These are phyloP conservation scores for Hymenotorrendiella dingleyae DNA, from an alignment of 2,329 filamentous ascomycete genomes.

Conservation along the genomic window DNA sequence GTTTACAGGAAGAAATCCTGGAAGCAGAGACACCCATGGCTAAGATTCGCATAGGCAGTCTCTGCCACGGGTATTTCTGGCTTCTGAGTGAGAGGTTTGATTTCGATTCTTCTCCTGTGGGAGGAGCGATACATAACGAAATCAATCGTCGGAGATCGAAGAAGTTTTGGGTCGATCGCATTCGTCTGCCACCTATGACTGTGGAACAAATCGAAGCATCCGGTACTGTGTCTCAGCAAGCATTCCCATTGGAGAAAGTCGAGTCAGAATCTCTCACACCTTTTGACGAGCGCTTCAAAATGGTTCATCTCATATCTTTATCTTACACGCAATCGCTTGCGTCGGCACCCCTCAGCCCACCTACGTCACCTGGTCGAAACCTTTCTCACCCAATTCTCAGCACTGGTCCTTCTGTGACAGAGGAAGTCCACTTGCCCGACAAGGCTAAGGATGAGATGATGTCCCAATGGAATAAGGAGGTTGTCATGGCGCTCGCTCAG, in stretches of 20 bases:
- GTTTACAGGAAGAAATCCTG: constrained; percentile 78
- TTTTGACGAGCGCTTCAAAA: constrained; percentile 65
- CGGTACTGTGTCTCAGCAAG: constrained; percentile 41
- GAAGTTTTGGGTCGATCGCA: constrained; percentile 71
- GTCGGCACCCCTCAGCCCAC: constrained; percentile 65
- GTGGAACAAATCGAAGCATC: constrained; percentile 56
- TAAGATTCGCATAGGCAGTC: constrained; percentile 73
- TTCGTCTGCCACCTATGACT: constrained; percentile 63
- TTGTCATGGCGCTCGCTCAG: constrained; percentile 61
- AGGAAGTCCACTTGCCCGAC: constrained; percentile 51
- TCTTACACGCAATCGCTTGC: constrained; percentile 58
- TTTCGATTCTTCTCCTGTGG: constrained; percentile 64
- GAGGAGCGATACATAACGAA: constrained; percentile 67
- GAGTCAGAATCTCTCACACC: constrained; percentile 62
- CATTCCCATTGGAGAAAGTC: constrained; percentile 42
- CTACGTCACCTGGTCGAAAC: constrained; percentile 60
- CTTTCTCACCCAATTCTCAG: constrained; percentile 57
- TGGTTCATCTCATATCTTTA: constrained; percentile 69
- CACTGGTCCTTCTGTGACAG: constrained; percentile 34
- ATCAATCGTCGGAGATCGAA: constrained; percentile 68
- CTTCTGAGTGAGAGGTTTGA: constrained; percentile 70
- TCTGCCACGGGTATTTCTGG: constrained; percentile 89
- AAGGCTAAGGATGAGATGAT: constrained; percentile 71
- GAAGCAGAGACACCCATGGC: constrained; percentile 58
- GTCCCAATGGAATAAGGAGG: constrained; percentile 72